Percentiles rank a stretch among this genome's conserved stretches.
Conservation (phyloP, 257 asterid species). For the Solanum phureja region DNA sequence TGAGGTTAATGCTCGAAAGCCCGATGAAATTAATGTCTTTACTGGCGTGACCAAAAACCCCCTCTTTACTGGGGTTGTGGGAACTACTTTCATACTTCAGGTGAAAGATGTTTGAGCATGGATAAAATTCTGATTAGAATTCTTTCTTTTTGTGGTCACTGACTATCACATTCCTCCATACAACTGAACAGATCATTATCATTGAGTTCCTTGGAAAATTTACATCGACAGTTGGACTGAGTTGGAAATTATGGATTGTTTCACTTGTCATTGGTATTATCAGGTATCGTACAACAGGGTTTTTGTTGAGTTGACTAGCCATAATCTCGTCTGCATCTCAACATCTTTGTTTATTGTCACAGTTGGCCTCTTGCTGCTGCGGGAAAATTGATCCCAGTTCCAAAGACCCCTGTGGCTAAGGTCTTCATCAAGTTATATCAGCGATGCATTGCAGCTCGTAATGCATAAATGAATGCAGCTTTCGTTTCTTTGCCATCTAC, state of each 20-base stretch:
- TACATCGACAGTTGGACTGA: constrained; percentile 43
- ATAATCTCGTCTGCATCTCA: background rate
- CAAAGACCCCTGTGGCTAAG: constrained; percentile 74
- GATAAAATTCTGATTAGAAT: background rate
- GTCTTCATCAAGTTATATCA: constrained; percentile 65
- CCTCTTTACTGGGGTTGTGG: constrained; percentile 77
- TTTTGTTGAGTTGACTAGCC: background rate
- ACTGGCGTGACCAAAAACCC: constrained; percentile 71
- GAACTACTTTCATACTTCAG: constrained; percentile 66
- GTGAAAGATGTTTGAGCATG: constrained; percentile 15
- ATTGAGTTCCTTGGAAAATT: constrained; percentile 77
- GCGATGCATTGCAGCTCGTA: constrained; percentile 50
- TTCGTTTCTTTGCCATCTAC: background rate
- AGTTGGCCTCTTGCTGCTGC: constrained; percentile 93
- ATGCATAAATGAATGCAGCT: constrained; percentile 1
- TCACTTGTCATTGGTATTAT: constrained; percentile 53
- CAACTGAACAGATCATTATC: constrained; percentile 48
- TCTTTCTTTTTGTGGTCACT: background rate
- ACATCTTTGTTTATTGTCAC: constrained; percentile 13
- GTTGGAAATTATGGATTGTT: constrained; percentile 50
- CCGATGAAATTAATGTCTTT: constrained; percentile 71
- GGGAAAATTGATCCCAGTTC: constrained; percentile 80
- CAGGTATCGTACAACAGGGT: constrained; percentile 32
- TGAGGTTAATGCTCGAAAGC: constrained; percentile 85
- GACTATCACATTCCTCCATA: constrained; percentile 3